A percentile compares a stretch with the other conserved stretches of the same genome.
Evolutionary conservation across 192 early-diverging fungal genomes (phyloP).

Genomic region (Spizellomyces punctatus): DNA sequence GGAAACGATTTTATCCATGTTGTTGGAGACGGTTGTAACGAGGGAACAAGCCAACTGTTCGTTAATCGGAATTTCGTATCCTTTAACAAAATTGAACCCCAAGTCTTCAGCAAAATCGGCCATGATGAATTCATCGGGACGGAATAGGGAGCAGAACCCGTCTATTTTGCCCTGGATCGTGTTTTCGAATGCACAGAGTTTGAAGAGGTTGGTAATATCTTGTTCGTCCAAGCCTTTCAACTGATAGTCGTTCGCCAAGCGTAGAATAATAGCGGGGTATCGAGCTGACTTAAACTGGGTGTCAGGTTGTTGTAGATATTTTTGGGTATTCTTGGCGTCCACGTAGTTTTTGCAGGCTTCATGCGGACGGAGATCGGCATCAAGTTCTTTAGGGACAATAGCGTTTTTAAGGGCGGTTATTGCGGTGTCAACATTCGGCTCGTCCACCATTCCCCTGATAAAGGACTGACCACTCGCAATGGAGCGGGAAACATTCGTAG

Average conservation of each 20-base stretch:
- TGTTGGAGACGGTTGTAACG: conserved; percentile 23
- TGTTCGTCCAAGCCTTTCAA: neutral
- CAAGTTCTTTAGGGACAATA: conserved; percentile 26
- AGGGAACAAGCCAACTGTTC: conserved; percentile 34
- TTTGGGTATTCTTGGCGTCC: conserved; percentile 1
- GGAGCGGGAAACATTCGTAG: conserved; percentile 39
- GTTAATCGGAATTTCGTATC: conserved; percentile 27
- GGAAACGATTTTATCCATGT: conserved; percentile 24
- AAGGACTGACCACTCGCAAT: conserved; percentile 28
- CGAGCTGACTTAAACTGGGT: conserved; percentile 3
- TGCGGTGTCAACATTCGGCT: conserved; percentile 12
- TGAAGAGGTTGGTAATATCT: conserved; percentile 32
- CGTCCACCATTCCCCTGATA: conserved; percentile 6
- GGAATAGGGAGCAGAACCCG: conserved; percentile 39
- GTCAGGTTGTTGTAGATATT: neutral
- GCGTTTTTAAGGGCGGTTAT: neutral
- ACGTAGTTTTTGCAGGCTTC: conserved; percentile 33
- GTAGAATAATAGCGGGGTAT: conserved; percentile 25
- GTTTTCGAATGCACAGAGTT: conserved; percentile 38
- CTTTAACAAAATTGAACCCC: conserved; percentile 10
- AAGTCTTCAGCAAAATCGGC: conserved; percentile 33
- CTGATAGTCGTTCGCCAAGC: conserved; percentile 15
- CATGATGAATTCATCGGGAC: conserved; percentile 16
- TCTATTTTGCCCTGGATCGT: conserved; percentile 29
- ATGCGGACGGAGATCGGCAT: conserved; percentile 38